Evolutionary conservation across 768 basidiomycete genomes (phyloP).

Genomic region (Krasilnikovozyma curviuscula): DNA sequence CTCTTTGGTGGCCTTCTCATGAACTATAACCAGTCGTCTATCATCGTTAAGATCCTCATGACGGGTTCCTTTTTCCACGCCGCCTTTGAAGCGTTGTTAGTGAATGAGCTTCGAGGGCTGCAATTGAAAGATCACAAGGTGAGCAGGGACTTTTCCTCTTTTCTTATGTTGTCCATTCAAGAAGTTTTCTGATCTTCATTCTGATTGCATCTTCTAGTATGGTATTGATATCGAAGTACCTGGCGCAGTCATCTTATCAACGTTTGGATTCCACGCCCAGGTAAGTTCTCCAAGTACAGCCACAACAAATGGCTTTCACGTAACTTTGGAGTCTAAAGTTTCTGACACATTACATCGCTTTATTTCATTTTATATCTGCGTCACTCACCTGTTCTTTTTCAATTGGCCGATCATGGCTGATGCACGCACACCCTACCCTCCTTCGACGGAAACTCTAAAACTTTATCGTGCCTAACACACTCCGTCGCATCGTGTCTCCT

Average conservation of each 20-base stretch:
- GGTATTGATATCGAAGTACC: conserved; percentile 94
- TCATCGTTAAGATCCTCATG: conserved; percentile 62
- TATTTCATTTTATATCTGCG: neutral
- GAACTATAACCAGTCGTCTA: conserved; percentile 67
- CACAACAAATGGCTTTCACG: too few relatives aligned
- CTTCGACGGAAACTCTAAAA: too few relatives aligned
- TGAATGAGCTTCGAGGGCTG: conserved; percentile 86
- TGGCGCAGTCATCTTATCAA: conserved; percentile 81
- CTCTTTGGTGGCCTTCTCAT: conserved; percentile 89
- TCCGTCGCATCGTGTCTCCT: neutral
- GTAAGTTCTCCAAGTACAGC: too few relatives aligned
- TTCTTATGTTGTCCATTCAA: too few relatives aligned
- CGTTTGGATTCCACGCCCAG: conserved; percentile 80
- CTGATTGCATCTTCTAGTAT: conserved; percentile 37
- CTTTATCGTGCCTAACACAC: neutral
- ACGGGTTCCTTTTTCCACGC: conserved; percentile 96
- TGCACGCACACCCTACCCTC: too few relatives aligned
- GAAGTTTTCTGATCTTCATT: neutral
- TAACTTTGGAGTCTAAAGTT: neutral
- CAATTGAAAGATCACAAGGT: conserved; percentile 82
- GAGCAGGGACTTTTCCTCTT: conserved; percentile 16
- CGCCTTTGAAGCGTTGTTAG: conserved; percentile 89
- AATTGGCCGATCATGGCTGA: too few relatives aligned
- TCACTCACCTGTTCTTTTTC: neutral
- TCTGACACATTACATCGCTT: neutral